Base-by-base conservation (phyloP, 768 basidiomycete species). In the Candolleomyces eurysporus region DNA sequence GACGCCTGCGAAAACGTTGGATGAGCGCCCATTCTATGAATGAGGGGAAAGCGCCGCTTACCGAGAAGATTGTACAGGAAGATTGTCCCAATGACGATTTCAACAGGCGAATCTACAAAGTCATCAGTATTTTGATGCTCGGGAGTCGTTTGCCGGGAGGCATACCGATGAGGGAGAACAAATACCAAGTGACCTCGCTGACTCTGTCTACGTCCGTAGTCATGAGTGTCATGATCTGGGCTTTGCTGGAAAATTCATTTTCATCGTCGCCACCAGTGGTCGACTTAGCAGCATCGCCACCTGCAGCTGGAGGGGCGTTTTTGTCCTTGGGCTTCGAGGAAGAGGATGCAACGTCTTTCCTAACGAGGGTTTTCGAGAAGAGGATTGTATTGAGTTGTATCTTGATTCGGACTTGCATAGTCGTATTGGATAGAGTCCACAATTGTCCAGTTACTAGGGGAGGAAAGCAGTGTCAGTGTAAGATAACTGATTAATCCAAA, bases 221-320 rank as follows among this genome's bases (percentile, higher is more conserved):
- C 91, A 96, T 95, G 32, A 96, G 82, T 2, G 92, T 96, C 94
- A 96, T 95, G 66, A 97, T 88, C 75, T 96, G 85, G 5, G 85
- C 84, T 68, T 88, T 87, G 69, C 82, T 85, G 9, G 84, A 85
- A 64, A 87, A 85, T 53, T 86, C 84, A 26, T 83, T 81, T 60
- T 86, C n/a, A 11, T n/a, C 84, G 8, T 82, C 80, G 40, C 71
- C 76, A 52, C 60, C 32, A 11, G 64, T 49, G 13, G 48, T 45
- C 8, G 60, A 43, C 26, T 59, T 62, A n/a, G 61, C 48, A 13
- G 51, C 59, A 4, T 63, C 30, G 16, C 8, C 53, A 36, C 13
- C 36, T 31, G 7, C 63, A 11, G 67, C 57, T 26, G 61, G 57
- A 54, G 68, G 58, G n/a, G 59, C 63, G 4, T 4, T 26, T 26